Evolutionary conservation across 192 early-diverging fungal genomes (phyloP).

Genomic region (Helicostylum pulchrum): DNA sequence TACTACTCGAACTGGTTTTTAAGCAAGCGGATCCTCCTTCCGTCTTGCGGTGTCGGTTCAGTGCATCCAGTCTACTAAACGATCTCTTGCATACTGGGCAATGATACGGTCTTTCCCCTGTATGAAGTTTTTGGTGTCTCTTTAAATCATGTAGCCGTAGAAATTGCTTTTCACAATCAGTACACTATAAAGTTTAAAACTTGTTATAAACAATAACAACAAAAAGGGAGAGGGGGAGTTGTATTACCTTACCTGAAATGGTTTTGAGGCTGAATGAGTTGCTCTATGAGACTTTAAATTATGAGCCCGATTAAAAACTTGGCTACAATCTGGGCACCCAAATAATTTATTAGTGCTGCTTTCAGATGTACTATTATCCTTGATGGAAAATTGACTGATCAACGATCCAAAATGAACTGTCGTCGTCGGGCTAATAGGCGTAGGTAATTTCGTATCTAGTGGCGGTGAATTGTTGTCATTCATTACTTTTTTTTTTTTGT

Average conservation of each 20-base stretch:
- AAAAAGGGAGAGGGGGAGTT: too few relatives aligned
- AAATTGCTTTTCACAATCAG: constrained; percentile 47
- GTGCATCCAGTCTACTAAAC: constrained; percentile 53
- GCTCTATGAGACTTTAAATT: constrained; percentile 36
- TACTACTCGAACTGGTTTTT: not conserved
- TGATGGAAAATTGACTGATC: too few relatives aligned
- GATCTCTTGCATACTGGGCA: constrained; percentile 41
- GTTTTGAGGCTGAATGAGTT: constrained; percentile 30
- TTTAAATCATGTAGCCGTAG: constrained; percentile 54
- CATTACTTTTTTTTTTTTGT: too few relatives aligned
- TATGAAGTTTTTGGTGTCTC: constrained; percentile 52
- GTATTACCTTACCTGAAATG: constrained; percentile 25
- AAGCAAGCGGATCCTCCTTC: constrained; percentile 24
- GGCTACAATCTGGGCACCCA: not conserved
- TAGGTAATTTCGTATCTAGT: too few relatives aligned
- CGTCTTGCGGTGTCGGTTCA: constrained; percentile 52
- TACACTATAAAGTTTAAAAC: constrained; percentile 22
- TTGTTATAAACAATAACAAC: not conserved
- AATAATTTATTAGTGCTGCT: too few relatives aligned
- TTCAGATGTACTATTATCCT: too few relatives aligned
- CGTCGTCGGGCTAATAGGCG: too few relatives aligned
- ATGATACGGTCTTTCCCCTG: constrained; percentile 52
- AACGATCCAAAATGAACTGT: too few relatives aligned
- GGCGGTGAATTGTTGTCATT: too few relatives aligned
- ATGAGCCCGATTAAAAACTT: constrained; percentile 28